phyloP scores from a whole-genome alignment of 148 eudicot species.

The Cornus suecica region DNA sequence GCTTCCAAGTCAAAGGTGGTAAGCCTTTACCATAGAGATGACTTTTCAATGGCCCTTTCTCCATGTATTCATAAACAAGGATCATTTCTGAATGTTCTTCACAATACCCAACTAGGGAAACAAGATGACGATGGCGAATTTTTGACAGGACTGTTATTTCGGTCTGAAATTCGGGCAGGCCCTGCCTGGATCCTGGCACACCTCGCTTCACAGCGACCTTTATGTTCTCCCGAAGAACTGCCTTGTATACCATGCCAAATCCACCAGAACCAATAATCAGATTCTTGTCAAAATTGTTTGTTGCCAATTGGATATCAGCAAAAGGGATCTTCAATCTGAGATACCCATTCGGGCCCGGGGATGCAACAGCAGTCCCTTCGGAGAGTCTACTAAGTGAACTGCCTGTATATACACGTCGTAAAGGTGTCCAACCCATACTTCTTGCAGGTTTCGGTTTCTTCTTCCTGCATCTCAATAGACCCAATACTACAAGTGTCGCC shows the following conservation, averaged over 20 bases:
- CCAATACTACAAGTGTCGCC: conserved; percentile 27
- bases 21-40: conserved; percentile 64
- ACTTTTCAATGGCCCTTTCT: conserved; percentile 73
- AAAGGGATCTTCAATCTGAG: conserved; percentile 65
- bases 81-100: conserved; percentile 97
- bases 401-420: conserved; percentile 41
- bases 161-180: conserved; percentile 88
- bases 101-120: conserved; percentile 87
- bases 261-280: conserved; percentile 84
- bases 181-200: conserved; percentile 90
- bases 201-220: conserved; percentile 87
- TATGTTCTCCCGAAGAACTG: conserved; percentile 53
- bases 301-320: conserved; percentile 67
- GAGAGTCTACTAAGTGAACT: conserved; percentile 61
- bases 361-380: conserved; percentile 44
- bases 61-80: conserved; percentile 87
- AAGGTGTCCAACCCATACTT: conserved; percentile 78
- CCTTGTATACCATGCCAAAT: conserved; percentile 91
- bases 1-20: conserved; percentile 79
- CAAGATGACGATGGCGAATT: conserved; percentile 86
- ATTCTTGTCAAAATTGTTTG: conserved; percentile 71
- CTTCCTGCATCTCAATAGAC: conserved; percentile 37
- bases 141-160: conserved; percentile 80
- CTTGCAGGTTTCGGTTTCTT: conserved; percentile 46
- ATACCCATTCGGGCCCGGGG: conserved; percentile 49